A percentile compares a stretch with the other conserved stretches of the same genome.
Conservation (phyloP, 306 rosid species). For the Lithocarpus polystachyus region DNA sequence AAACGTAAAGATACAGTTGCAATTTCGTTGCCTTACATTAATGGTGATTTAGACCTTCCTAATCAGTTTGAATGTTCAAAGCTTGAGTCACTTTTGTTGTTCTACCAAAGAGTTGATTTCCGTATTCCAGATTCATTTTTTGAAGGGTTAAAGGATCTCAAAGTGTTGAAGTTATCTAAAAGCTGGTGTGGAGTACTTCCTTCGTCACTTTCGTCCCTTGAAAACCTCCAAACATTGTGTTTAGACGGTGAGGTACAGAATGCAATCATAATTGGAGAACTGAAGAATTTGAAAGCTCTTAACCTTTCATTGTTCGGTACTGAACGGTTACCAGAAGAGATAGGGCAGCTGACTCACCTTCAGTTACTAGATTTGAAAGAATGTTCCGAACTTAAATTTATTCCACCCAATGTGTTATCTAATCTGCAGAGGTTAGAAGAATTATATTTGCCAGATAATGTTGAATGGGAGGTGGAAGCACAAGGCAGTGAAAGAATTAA, state of each 20-base stretch:
- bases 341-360: neutral
- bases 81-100: neutral
- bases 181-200: rapidly evolving
- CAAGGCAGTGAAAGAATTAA: neutral
- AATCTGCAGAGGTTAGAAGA: neutral
- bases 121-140: neutral
- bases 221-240: neutral
- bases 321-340: neutral
- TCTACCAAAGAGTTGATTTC: rapidly evolving
- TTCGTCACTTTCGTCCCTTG: neutral
- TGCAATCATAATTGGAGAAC: neutral
- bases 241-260: neutral
- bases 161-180: neutral
- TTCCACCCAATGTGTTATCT: neutral
- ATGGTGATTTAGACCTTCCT: neutral
- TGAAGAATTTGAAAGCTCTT: neutral
- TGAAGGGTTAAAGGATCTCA: neutral
- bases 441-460: neutral
- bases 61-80: neutral
- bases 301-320: neutral
- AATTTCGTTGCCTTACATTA: neutral
- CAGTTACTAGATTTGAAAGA: neutral
- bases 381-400: neutral
- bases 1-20: neutral
- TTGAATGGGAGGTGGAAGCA: neutral